Percentiles rank a stretch among this genome's conserved stretches.
Evolutionary conservation across 495 filamentous ascomycete genomes (phyloP).

Genomic region (Aspergillus leporis): DNA sequence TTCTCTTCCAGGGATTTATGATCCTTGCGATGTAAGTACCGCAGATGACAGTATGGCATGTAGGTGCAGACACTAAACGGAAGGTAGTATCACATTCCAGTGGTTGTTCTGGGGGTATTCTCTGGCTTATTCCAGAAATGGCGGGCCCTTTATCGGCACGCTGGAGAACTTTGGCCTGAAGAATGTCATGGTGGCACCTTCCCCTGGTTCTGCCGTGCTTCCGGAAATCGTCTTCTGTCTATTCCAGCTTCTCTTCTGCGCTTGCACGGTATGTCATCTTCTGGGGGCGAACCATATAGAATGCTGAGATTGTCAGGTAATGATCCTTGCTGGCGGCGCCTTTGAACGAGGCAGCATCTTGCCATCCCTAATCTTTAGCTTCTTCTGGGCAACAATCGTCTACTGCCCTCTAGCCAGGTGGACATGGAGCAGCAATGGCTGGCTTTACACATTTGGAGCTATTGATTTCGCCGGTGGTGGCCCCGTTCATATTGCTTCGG

Average conservation of each 20-base stretch:
- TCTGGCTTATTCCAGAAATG: constrained; percentile 51
- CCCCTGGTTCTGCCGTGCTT: constrained; percentile 45
- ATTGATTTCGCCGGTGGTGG: constrained; percentile 59
- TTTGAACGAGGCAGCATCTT: constrained; percentile 58
- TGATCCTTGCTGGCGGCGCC: constrained; percentile 53
- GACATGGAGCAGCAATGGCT: constrained; percentile 62
- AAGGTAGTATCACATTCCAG: constrained; percentile 46
- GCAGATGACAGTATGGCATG: background rate
- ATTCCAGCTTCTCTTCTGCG: constrained; percentile 60
- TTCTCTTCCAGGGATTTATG: constrained; percentile 61
- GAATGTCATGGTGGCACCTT: constrained; percentile 51
- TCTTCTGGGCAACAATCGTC: constrained; percentile 60
- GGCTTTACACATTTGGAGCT: constrained; percentile 55
- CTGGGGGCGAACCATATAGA: background rate
- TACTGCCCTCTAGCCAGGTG: constrained; percentile 61
- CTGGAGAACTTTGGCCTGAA: constrained; percentile 55
- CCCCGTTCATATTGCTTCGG: constrained; percentile 58
- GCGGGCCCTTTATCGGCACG: constrained; percentile 54
- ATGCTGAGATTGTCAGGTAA: constrained; percentile 33
- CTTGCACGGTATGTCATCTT: constrained; percentile 46
- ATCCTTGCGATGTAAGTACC: constrained; percentile 42
- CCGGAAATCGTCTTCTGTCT: constrained; percentile 60
- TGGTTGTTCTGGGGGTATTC: constrained; percentile 64
- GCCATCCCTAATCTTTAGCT: constrained; percentile 56
- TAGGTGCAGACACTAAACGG: background rate